Base-by-base conservation (phyloP, 2,329 filamentous ascomycete genomes). In the Hymenoscyphus repandus region DNA sequence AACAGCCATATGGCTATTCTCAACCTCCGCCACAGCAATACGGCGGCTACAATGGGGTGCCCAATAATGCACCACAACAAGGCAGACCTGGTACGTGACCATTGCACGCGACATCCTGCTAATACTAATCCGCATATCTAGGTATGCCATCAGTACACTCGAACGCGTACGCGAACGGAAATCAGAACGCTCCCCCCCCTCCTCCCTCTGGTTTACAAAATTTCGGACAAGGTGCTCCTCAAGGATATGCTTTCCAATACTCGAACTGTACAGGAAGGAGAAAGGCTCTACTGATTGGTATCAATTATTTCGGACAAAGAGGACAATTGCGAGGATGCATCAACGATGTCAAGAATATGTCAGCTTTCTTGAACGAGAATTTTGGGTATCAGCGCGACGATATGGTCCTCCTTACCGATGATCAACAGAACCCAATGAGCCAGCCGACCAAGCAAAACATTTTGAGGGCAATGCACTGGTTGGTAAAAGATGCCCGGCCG, bases 321-420 rank as follows among this genome's bases (percentile, higher is more conserved):
- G 91, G 90, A 17, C 88, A 96, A 73, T 76, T 96, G 40, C 78
- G 90, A 51, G 92, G 92, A 40, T 96, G 92, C 66, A 96, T 96
- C 74, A 96, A 97, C 66, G 92, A 97, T 67, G 91, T 96, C 38
- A 88, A 91, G 71, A 96, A 96, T 73, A 95, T 97, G 88, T 95
- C 90, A n/a, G 78, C 79, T 42, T 96, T 95, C 66, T 74, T 96
- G 51, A 89, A 88, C 54, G 82, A 91, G 69, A 84, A 89, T 66
- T 96, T 93, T 68, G 87, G 88, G 20, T 97, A 96, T 70, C 90
- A 89, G 70, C 78, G 90, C 53, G 91, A 96, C 69, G 91, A 96
- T 66, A 97, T 96, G 91, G 91, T 97, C 13, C 85, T 92, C 53
- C 78, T 97, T 67, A 96, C 92, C 37, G 92, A 97, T 66, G 92